Evolutionary conservation across 495 filamentous ascomycete genomes (phyloP).

Genomic region (Lepidopterella palustris): DNA sequence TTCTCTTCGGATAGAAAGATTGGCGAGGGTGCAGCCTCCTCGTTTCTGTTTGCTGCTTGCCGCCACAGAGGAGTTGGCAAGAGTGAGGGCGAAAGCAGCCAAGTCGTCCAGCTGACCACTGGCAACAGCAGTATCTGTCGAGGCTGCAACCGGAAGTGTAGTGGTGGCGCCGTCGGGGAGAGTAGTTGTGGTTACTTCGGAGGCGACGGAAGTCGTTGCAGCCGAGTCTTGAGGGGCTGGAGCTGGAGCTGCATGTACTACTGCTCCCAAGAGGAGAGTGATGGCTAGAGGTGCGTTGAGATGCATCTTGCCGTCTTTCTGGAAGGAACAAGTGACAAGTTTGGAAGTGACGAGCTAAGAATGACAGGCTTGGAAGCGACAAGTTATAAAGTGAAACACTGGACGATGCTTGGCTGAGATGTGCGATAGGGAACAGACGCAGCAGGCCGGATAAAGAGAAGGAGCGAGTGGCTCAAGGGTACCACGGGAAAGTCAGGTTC

Average conservation of each 20-base stretch:
- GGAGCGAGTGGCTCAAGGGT: background rate
- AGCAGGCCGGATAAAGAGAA: background rate
- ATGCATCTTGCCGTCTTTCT: background rate
- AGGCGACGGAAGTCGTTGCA: no score
- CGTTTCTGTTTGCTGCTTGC: constrained; percentile 10
- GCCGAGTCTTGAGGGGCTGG: background rate
- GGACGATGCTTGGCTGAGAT: background rate
- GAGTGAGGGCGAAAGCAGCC: constrained; percentile 1
- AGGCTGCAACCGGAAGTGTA: background rate
- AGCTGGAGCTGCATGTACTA: constrained; percentile 5
- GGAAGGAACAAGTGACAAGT: background rate
- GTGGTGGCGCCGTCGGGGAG: background rate
- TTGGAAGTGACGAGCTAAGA: background rate
- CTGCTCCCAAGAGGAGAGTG: background rate
- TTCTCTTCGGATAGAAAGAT: constrained; percentile 19
- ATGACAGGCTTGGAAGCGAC: background rate
- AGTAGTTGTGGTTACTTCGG: background rate
- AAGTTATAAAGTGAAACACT: background rate
- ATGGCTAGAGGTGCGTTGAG: background rate
- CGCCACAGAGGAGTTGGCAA: background rate
- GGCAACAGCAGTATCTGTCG: constrained; percentile 10
- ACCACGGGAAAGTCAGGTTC: background rate
- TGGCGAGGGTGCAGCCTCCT: constrained; percentile 8
- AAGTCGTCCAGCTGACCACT: constrained; percentile 15
- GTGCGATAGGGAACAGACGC: background rate